Evolutionary conservation across 2,329 filamentous ascomycete species (phyloP).

Genomic region (Diaporthe vaccinii): DNA sequence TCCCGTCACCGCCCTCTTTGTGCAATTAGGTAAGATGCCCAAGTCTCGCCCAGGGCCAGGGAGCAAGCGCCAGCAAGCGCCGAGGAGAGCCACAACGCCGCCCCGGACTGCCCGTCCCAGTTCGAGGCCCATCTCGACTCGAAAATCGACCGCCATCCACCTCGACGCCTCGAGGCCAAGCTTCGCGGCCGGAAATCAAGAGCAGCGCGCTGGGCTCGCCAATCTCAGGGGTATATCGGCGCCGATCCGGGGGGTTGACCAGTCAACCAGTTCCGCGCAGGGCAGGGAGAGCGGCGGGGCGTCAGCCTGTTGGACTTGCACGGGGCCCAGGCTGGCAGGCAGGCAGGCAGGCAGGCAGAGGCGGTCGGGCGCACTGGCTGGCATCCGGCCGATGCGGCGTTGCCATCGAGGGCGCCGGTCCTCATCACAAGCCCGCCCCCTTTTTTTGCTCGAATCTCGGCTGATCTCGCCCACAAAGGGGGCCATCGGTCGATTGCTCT

Average conservation of each 20-base stretch:
- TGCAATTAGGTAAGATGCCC: not conserved
- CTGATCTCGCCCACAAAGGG: conserved; percentile 28
- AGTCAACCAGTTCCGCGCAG: not conserved
- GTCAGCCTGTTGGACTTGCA: not conserved
- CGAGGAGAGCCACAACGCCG: not conserved
- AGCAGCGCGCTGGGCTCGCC: conserved; percentile 16
- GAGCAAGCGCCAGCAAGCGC: not conserved
- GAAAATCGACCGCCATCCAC: conserved; percentile 22
- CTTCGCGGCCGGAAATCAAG: conserved; percentile 21
- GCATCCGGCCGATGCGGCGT: conserved; percentile 10
- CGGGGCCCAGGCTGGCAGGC: not conserved
- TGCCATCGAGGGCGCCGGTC: conserved; percentile 13
- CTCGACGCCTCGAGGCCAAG: conserved; percentile 8
- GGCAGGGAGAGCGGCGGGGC: not conserved
- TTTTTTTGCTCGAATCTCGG: conserved; percentile 18
- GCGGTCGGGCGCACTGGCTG: conserved; percentile 25
- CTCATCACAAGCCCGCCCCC: conserved; percentile 24
- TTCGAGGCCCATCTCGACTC: not conserved
- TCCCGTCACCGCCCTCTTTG: not conserved
- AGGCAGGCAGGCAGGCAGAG: not conserved
- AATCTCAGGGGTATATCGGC: conserved; percentile 15
- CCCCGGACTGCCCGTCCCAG: not conserved
- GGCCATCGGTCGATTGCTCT: conserved; percentile 7
- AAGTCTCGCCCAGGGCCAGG: not conserved
- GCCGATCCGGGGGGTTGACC: conserved; percentile 12